A percentile compares a stretch with the other conserved stretches of the same genome.
Conservation (phyloP, 2,329 filamentous ascomycete species). For the Fusarium sulawesiense region DNA sequence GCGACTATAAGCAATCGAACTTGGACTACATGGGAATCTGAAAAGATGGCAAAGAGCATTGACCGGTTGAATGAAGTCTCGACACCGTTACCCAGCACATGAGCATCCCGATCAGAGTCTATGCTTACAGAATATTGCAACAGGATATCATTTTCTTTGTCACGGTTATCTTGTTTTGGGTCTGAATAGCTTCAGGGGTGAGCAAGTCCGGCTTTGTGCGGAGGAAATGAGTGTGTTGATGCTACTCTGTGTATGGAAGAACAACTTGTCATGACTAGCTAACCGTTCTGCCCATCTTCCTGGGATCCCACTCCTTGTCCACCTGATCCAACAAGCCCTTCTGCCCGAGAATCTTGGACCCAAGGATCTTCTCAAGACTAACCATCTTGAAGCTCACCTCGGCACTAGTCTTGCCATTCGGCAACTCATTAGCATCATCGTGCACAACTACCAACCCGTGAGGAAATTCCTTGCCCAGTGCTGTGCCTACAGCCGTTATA, state of each 20-base stretch:
- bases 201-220: background rate
- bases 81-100: background rate
- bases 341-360: constrained; percentile 42
- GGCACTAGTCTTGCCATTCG: constrained; percentile 57
- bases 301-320: constrained; percentile 56
- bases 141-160: constrained; percentile 3
- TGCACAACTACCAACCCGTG: constrained; percentile 62
- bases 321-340: constrained; percentile 50
- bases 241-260: background rate
- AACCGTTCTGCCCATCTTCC: constrained; percentile 19
- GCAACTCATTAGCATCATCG: constrained; percentile 64
- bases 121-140: background rate
- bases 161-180: background rate
- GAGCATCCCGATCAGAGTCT: background rate
- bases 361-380: constrained; percentile 55
- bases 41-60: background rate
- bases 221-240: background rate
- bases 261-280: background rate
- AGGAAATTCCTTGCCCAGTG: constrained; percentile 56
- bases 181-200: constrained; percentile 19
- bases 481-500: constrained; percentile 58
- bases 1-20: background rate
- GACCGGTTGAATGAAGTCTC: background rate
- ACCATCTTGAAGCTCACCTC: constrained; percentile 65
- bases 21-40: background rate